Evolutionary conservation across 495 filamentous ascomycete species (phyloP).

Genomic region (Lepidopterella palustris): DNA sequence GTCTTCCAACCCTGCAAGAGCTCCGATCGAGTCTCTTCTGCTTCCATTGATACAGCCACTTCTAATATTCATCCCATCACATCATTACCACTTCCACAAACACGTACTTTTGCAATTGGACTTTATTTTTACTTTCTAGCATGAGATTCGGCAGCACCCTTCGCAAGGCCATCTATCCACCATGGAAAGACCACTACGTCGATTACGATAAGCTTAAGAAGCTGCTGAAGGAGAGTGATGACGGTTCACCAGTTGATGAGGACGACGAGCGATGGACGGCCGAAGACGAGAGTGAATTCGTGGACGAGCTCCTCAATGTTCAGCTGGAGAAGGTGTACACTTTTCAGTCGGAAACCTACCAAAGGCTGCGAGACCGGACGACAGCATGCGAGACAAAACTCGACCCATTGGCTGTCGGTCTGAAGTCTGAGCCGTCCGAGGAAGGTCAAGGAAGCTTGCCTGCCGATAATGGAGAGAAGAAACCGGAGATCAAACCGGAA

Average conservation of each 20-base stretch:
- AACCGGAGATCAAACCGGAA: conserved; percentile 27
- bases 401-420: conserved; percentile 35
- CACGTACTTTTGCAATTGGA: not conserved
- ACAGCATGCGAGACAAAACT: conserved; percentile 55
- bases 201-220: conserved; percentile 90
- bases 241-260: conserved; percentile 34
- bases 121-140: not conserved
- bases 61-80: not conserved
- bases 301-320: conserved; percentile 87
- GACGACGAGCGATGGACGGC: conserved; percentile 72
- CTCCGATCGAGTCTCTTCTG: not conserved
- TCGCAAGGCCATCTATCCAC: conserved; percentile 67
- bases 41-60: not conserved
- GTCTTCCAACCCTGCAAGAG: too few relatives aligned
- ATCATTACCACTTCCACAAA: not conserved
- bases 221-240: conserved; percentile 62
- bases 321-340: conserved; percentile 92
- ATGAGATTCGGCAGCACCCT: conserved; percentile 95
- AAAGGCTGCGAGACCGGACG: conserved; percentile 62
- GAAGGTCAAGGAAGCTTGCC: conserved; percentile 30
- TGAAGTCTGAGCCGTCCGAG: conserved; percentile 32
- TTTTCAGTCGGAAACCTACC: conserved; percentile 73
- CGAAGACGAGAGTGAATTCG: conserved; percentile 88
- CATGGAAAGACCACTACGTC: conserved; percentile 90
- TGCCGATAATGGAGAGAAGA: conserved; percentile 33